Base-by-base conservation (phyloP, 768 basidiomycete species). In the Leccinum barrowsii region DNA sequence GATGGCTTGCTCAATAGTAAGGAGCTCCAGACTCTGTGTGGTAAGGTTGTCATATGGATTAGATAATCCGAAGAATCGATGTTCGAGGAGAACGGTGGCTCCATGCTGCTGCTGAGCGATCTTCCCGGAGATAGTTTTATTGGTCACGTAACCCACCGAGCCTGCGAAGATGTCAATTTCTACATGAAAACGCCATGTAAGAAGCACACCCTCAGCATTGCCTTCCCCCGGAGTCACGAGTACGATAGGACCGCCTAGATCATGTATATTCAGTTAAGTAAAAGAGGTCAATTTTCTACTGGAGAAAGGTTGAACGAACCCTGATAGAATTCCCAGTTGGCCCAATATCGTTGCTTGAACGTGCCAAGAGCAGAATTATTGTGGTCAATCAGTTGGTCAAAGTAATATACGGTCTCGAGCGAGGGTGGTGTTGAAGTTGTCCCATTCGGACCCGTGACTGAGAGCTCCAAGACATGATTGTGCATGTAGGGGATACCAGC, bases 291-390 rank as follows among this genome's bases (percentile, higher is more conserved):
- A 7, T 8, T 17, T 50, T 1, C 2, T 24, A 42, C 21, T 34
- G 37, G 21, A 40, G 17, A 60, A 37, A 26, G 10, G 5, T 26
- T 2, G n/a, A 15, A 42, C 40, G 50, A 57, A 80, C 82, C 82
- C 68, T 85, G 75, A 63, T 89, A 89, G 63, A 77, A 87, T 68
- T 89, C 85, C 70, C 77, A 86, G 30, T 83, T 83, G 58, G 82
- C 77, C 86, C 86, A 90, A 71, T 80, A 90, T 34, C 89, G 81
- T 71, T 90, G 89, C 67, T 83, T 76, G 73, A 91, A 91, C 13
- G 87, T 90, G n/a, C 89, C 89, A 26, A 82, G 73, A 24, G 76
- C 74, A 15, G 85, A 82, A 60, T 82, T 73, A 37, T 67, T 76
- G 66, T 82, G 82, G 64, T 83, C 80, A 54, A 69, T 73, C 32